Evolutionary conservation across 2,329 filamentous ascomycete species (phyloP), one percentile per base, ranked within the genome.

Genomic region (Sclerotinia trifoliorum): DNA sequence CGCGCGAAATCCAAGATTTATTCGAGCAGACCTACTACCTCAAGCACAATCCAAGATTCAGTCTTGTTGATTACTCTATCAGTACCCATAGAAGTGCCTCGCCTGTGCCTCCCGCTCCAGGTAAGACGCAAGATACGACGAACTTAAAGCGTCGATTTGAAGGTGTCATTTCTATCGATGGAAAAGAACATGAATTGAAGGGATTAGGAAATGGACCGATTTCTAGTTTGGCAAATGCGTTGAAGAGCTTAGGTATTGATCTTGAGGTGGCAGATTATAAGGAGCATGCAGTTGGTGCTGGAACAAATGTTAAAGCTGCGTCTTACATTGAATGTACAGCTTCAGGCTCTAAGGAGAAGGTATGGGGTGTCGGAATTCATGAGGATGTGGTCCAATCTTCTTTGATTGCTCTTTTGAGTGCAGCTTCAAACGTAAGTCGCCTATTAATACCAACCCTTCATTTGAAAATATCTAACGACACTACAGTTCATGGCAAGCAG

Each of bases 191-290:
- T 77, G 84, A 86, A 72, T 87, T 98, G 70, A 86, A 85, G 44
- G 94, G 95, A 70, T 86, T 89, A 13, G 94, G 94, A 46, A 96
- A 94, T 77, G 94, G 94, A 76, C 93, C 94, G 46, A 92, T 98
- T 74, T 97, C 93, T 4, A 92, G 91, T 71, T 81, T 98, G 76
- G 92, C 92, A 2, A 89, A 93, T 74, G 94, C 94, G 21, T 84
- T 99, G 55, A 86, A 87, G 74, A 84, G 84, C 21, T 81, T 98
- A 46, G 92, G 92, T 69, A 90, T 98, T 71, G 90, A 96, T 76
- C 83, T 98, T 32, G 94, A 98, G 77, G 93, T 98, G 64, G 87
- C 89, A 57, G 93, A 97, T 79, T 98, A 98, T 83, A 97, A 96
- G 83, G 95, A 98, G 80, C 94, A 98, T 80, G 90, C 94, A 39